These are phyloP conservation scores for Neurospora africana DNA, from an alignment of 495 filamentous ascomycete genomes.

Conservation along the genomic window DNA sequence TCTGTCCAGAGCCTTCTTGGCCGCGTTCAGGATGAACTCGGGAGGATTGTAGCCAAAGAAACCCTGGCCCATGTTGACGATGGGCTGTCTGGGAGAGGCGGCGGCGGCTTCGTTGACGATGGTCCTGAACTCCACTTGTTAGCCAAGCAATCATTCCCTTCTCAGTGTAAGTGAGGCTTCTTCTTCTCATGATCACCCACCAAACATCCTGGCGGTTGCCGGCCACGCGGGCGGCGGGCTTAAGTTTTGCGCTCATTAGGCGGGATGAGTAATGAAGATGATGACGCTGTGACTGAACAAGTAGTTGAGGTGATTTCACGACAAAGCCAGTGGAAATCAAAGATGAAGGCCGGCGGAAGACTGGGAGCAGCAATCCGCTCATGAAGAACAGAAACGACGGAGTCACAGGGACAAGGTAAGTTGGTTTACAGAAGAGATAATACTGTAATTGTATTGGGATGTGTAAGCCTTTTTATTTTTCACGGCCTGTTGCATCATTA, in stretches of 20 bases:
- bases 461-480: not conserved
- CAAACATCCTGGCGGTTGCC: conserved; percentile 88
- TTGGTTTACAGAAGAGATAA: not conserved
- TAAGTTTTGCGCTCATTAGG: conserved; percentile 31
- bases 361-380: not conserved
- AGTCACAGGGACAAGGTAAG: not conserved
- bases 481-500: not conserved
- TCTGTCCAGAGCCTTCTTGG: conserved; percentile 76
- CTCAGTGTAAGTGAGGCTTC: not conserved
- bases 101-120: conserved; percentile 87
- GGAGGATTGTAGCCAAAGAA: conserved; percentile 98
- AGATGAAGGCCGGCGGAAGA: not conserved
- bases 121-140: conserved; percentile 43
- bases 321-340: not conserved
- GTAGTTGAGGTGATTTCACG: not conserved
- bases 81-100: conserved; percentile 78
- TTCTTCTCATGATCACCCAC: conserved; percentile 33
- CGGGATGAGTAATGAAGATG: conserved; percentile 15
- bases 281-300: not conserved
- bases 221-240: conserved; percentile 70
- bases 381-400: not conserved
- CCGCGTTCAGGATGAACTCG: conserved; percentile 79
- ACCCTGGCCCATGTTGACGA: conserved; percentile 95
- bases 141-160: not conserved
- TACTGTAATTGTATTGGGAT: not conserved